Percentiles rank a stretch among this genome's conserved stretches.
These are phyloP conservation scores for Neurospora sp. DNA, from an alignment of 495 filamentous ascomycete genomes.

Conservation along the genomic window DNA sequence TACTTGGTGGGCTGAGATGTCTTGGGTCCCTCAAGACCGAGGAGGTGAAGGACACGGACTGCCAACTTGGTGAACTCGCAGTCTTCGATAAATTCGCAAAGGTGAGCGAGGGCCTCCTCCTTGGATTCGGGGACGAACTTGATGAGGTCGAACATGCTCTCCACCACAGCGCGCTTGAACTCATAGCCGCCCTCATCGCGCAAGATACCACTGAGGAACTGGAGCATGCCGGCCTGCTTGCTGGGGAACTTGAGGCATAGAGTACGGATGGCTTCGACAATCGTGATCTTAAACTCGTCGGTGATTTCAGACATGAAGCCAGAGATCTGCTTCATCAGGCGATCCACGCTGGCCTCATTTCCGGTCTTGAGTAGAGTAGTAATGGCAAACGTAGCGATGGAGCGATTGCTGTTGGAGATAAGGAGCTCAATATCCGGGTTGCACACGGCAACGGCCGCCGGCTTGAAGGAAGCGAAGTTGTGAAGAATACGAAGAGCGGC, in stretches of 20 bases:
- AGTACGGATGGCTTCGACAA: slow-evolving; percentile 94
- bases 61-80: slow-evolving; percentile 99
- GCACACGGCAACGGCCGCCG: slow-evolving; percentile 81
- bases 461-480: slow-evolving; percentile 90
- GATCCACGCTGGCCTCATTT: slow-evolving; percentile 93
- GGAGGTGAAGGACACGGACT: slow-evolving; percentile 84
- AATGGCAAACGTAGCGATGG: slow-evolving; percentile 96
- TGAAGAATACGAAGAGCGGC: slow-evolving; percentile 95
- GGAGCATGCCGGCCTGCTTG: slow-evolving; percentile 96
- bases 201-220: slow-evolving; percentile 89
- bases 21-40: slow-evolving; percentile 90
- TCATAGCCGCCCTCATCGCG: slow-evolving; percentile 97
- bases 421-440: slow-evolving; percentile 94
- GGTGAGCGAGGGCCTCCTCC: slow-evolving; percentile 91
- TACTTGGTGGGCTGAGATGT: slow-evolving; percentile 96
- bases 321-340: slow-evolving; percentile 96
- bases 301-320: slow-evolving; percentile 97
- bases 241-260: slow-evolving; percentile 94
- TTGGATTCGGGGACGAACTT: slow-evolving; percentile 97
- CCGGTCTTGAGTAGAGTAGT: slow-evolving; percentile 96
- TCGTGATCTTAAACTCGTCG: slow-evolving; percentile 98
- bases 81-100: slow-evolving; percentile 99
- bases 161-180: slow-evolving; percentile 94
- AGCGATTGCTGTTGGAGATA: slow-evolving; percentile 93
- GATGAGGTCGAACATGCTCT: slow-evolving; percentile 99